Evolutionary conservation across 2,329 filamentous ascomycete genomes (phyloP).

Genomic region (Ceratocystis colombiana): DNA sequence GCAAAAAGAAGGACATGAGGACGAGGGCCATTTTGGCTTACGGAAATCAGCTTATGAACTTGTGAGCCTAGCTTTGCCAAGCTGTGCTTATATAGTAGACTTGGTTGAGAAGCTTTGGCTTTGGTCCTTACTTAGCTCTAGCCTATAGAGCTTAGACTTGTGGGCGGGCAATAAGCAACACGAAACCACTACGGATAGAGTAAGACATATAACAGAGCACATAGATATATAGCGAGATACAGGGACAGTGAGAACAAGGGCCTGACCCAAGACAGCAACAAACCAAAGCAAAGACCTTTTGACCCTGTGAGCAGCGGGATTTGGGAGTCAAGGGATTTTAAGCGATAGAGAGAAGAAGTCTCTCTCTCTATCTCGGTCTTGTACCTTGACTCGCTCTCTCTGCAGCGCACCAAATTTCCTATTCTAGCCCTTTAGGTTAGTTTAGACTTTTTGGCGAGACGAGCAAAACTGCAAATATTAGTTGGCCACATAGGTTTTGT

Average conservation of each 20-base stretch:
- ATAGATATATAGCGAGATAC: not conserved
- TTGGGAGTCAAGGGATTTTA: constrained; percentile 10
- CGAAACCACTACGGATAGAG: not conserved
- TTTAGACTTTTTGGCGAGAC: not conserved
- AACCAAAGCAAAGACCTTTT: constrained; percentile 15
- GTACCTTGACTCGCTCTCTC: not conserved
- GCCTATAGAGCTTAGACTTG: no score
- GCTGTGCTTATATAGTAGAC: no score
- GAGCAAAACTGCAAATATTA: not conserved
- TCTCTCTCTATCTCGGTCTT: not conserved
- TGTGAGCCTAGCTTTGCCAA: no score
- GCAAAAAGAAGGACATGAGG: no score
- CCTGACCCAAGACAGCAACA: not conserved
- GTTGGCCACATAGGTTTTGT: no score
- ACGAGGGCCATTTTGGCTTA: no score
- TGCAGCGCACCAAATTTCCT: constrained; percentile 13
- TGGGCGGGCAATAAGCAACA: no score
- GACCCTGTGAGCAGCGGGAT: not conserved
- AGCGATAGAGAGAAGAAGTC: not conserved
- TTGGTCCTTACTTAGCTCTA: no score
- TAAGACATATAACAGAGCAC: not conserved
- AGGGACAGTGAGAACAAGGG: not conserved
- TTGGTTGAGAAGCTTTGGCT: no score
- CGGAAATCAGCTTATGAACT: no score
- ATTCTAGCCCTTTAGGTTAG: constrained; percentile 14